phyloP scores from a whole-genome alignment of 768 basidiomycete genomes.

The Arthromyces matolae region DNA sequence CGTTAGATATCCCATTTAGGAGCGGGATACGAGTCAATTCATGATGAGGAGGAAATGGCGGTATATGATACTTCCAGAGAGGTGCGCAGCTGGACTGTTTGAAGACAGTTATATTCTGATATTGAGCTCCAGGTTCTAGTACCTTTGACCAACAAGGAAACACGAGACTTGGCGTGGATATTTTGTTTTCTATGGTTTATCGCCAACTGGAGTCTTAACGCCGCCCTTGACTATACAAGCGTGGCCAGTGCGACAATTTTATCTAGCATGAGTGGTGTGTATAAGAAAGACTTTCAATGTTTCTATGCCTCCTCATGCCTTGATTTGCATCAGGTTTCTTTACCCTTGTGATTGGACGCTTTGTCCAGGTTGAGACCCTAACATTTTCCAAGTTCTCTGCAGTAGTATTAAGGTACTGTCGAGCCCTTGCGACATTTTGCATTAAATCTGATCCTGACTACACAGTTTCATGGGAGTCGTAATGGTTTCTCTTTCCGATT shows the following conservation, averaged over 20 bases:
- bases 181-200: conserved; percentile 93
- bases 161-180: conserved; percentile 67
- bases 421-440: background rate
- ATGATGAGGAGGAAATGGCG: conserved; percentile 15
- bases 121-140: conserved; percentile 13
- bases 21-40: conserved; percentile 25
- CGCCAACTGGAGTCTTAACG: conserved; percentile 91
- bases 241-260: conserved; percentile 93
- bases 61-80: too few relatives aligned
- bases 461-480: conserved; percentile 76
- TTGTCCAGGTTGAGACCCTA: conserved; percentile 79
- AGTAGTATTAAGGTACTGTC: conserved; percentile 70
- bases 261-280: conserved; percentile 83
- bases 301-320: too few relatives aligned
- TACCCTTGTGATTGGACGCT: conserved; percentile 77
- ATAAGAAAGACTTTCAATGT: background rate
- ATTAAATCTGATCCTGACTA: background rate
- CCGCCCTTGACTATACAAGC: conserved; percentile 79
- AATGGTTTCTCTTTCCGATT: conserved; percentile 88
- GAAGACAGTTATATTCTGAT: too few relatives aligned
- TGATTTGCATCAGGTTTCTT: conserved; percentile 76
- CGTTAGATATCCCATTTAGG: conserved; percentile 5
- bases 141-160: conserved; percentile 63
- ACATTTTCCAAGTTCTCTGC: conserved; percentile 70
- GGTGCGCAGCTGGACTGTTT: too few relatives aligned